phyloP scores from a whole-genome alignment of 164 flowering plant genomes.

The Brasenia schreberi region DNA sequence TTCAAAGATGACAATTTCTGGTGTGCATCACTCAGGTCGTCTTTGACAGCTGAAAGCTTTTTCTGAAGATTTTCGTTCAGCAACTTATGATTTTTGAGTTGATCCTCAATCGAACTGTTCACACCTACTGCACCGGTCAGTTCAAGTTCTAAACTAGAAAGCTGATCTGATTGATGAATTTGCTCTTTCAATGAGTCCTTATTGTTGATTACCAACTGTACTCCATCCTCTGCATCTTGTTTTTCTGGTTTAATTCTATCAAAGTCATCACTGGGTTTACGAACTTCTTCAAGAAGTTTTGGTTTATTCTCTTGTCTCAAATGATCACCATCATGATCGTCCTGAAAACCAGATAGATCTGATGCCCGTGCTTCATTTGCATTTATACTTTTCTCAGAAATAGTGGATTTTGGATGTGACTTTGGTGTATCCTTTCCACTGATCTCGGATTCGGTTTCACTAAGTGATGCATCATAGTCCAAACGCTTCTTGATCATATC shows the following conservation, averaged over 20 bases:
- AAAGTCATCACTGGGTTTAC: conserved; percentile 28
- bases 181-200: conserved; percentile 21
- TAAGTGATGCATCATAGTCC: conserved; percentile 24
- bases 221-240: conserved; percentile 31
- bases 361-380: conserved; percentile 2
- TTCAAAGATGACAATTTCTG: conserved; percentile 58
- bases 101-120: conserved; percentile 43
- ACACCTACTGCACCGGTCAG: conserved; percentile 27
- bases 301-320: conserved; percentile 15
- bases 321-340: not conserved
- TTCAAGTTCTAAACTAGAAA: conserved; percentile 28
- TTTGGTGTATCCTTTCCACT: conserved; percentile 2
- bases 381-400: conserved; percentile 7
- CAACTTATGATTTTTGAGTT: conserved; percentile 47
- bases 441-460: conserved; percentile 27
- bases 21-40: conserved; percentile 41
- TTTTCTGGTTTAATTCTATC: conserved; percentile 17
- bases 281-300: conserved; percentile 28
- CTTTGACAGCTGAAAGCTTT: conserved; percentile 48
- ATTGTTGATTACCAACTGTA: conserved; percentile 21
- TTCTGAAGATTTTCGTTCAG: conserved; percentile 68
- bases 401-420: conserved; percentile 5
- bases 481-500: conserved; percentile 41
- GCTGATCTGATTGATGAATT: conserved; percentile 34
- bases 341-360: not conserved